Base-by-base conservation (phyloP, 2,329 filamentous ascomycete genomes). In the Leptographium galeiforme region DNA sequence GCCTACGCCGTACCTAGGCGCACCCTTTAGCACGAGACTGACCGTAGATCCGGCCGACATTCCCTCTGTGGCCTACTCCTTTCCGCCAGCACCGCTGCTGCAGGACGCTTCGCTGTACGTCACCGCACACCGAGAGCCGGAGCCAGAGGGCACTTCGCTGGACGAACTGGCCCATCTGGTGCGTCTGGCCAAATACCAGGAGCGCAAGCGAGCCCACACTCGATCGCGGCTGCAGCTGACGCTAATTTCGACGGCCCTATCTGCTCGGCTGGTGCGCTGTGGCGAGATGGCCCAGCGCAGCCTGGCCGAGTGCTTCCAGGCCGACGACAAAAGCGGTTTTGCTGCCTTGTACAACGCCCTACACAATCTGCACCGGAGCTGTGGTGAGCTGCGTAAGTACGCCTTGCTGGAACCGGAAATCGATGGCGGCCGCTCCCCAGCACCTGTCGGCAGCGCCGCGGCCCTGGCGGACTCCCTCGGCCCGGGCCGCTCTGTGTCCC, bases 101-200 rank as follows among this genome's bases (percentile, higher is more conserved):
- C 76, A 79, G 57, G 82, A 87, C 64, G 69, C 79, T 45, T 84
- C 83, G 44, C 72, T 81, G 54, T 87, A 86, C 66, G 75, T 77
- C 47, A 84, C 85, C 63, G 68, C 77, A 14, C 74, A 77, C 59
- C 66, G 84, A 53, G 73, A 77, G 49, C 74, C 77, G 40, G 79
- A 84, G 57, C 74, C 74, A 51, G 79, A 84, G 47, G 78, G 79
- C 55, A 87, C 84, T 47, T 85, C 82, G 14, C 72, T 91, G 57
- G 81, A 87, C 62, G 85, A 90, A 67, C 78, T 91, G 59, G 85
- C 85, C 51, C 85, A 89, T 66, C 69, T 90, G 61, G 84, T 89
- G 59, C 81, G 85, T 57, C 72, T 89, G 57, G 85, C 85, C 64
- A 85, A 83, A 62, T 89, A 89, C 66, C 87, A 91, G 68, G 84